Evolutionary conservation across 768 basidiomycete genomes (phyloP), one percentile per base, ranked within the genome.

Genomic region (Dioszegia aurantiaca): DNA sequence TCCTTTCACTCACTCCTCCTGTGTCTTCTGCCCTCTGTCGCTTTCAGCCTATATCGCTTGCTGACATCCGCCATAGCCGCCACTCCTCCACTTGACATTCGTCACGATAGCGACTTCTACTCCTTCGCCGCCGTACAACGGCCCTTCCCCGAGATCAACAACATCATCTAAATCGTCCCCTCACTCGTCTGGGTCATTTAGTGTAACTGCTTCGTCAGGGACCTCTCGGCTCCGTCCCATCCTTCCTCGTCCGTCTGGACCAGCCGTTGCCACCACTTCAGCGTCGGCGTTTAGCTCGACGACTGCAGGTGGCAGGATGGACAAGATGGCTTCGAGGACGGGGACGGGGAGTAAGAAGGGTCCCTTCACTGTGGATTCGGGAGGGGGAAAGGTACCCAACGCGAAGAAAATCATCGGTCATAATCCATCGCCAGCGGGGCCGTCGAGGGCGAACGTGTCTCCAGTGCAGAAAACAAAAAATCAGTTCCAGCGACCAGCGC

Each of bases 281-380:
- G 58, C 49, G 12, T 28, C 33, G 24, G 24, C 59, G 4, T 30
- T 48, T 19, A 46, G 49, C n/a, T 24, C 47, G 23, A 19, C 56
- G n/a, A 24, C 31, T n/a, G 23, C 55, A 30, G 24, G 19, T 24
- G 44, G 21, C 12, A 71, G 63, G 47, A 72, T 72, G 73, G 70
- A 70, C 19, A 68, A 68, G 56, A 62, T 60, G 12, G 60, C 63
- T 17, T 72, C 70, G 73, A 28, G 68, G 30, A 69, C 67, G 12
- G 45, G 55, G 3, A 51, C 64, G 24, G 60, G 68, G 4, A 55
- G 60, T 26, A 74, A 74, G 61, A 74, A 74, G 60, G 73, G 73
- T 1, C 69, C 68, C 33, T 74, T 74, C 58, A 74, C 73, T 16
- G 73, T 74, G 19, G 73, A 74, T 63, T 68, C 66, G 26, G 73